Evolutionary conservation across 192 early-diverging fungal species (phyloP).

Genomic region (Coemansia sp.): DNA sequence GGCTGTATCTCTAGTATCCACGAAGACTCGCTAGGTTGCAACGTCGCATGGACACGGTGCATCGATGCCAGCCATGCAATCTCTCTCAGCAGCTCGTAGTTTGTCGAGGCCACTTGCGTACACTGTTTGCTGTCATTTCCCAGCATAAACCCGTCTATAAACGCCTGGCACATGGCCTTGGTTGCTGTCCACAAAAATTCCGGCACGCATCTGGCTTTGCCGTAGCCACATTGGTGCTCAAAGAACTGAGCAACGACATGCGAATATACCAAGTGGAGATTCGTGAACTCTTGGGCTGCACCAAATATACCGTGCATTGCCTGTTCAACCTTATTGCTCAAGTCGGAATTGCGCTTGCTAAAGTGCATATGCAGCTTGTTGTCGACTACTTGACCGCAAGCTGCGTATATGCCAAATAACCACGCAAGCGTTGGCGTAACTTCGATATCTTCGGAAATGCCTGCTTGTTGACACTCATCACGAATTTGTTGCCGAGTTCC

Average conservation of each 20-base stretch:
- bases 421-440: conserved; percentile 14
- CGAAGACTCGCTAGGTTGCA: neutral
- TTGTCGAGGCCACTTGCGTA: conserved; percentile 6
- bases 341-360: conserved; percentile 6
- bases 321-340: conserved; percentile 2
- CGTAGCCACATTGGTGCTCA: conserved; percentile 19
- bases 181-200: conserved; percentile 38
- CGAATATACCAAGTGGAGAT: conserved; percentile 8
- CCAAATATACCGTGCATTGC: conserved; percentile 17
- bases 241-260: conserved; percentile 29
- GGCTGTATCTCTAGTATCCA: conserved; percentile 26
- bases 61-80: conserved; percentile 50
- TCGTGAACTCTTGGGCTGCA: neutral
- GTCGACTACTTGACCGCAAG: conserved; percentile 4
- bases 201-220: conserved; percentile 17
- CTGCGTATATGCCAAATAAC: conserved; percentile 35
- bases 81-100: conserved; percentile 31
- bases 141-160: conserved; percentile 19
- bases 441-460: conserved; percentile 15
- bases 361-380: conserved; percentile 10
- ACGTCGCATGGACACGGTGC: conserved; percentile 22
- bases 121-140: neutral
- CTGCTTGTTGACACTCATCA: conserved; percentile 13
- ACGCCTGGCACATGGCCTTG: conserved; percentile 16
- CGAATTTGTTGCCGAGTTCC: conserved; percentile 8